A percentile compares a stretch with the other conserved stretches of the same genome.
phyloP scores from a whole-genome alignment of 2,329 filamentous ascomycete species.

The Phialophora tarda region DNA sequence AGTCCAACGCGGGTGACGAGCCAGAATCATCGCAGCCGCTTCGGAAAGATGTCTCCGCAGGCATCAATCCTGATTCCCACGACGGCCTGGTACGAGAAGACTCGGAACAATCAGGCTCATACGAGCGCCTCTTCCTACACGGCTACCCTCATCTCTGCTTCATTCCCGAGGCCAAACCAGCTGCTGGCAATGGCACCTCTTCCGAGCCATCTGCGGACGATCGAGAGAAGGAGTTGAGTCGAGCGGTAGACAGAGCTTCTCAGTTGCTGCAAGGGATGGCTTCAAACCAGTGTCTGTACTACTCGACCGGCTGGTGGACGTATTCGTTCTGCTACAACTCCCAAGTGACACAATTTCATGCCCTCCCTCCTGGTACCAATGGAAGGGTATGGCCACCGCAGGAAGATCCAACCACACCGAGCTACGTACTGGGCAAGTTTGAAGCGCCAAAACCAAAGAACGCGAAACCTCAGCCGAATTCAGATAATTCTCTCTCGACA shows the following conservation, averaged over 20 bases:
- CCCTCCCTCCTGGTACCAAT: constrained; percentile 71
- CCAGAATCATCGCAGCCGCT: background rate
- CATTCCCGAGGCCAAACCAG: constrained; percentile 71
- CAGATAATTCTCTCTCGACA: constrained; percentile 49
- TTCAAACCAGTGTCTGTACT: constrained; percentile 76
- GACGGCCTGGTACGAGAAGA: constrained; percentile 38
- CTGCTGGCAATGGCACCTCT: constrained; percentile 68
- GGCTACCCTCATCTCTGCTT: constrained; percentile 80
- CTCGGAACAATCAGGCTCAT: constrained; percentile 20
- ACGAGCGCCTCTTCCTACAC: constrained; percentile 73
- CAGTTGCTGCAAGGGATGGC: constrained; percentile 79
- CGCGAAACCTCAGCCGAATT: constrained; percentile 42
- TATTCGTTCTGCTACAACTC: constrained; percentile 93
- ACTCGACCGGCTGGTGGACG: constrained; percentile 89
- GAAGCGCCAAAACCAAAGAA: constrained; percentile 40
- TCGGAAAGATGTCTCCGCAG: constrained; percentile 24
- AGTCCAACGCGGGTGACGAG: constrained; percentile 12
- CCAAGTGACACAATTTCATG: constrained; percentile 89
- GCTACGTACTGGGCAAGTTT: constrained; percentile 76
- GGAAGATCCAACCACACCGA: constrained; percentile 75
- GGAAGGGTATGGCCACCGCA: constrained; percentile 72
- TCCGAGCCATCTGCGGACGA: constrained; percentile 67
- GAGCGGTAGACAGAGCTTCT: constrained; percentile 78
- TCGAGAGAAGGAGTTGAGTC: constrained; percentile 77
- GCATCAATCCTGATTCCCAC: constrained; percentile 30